Evolutionary conservation across 306 rosid genomes (phyloP).

Genomic region (Crataegus laevigata): DNA sequence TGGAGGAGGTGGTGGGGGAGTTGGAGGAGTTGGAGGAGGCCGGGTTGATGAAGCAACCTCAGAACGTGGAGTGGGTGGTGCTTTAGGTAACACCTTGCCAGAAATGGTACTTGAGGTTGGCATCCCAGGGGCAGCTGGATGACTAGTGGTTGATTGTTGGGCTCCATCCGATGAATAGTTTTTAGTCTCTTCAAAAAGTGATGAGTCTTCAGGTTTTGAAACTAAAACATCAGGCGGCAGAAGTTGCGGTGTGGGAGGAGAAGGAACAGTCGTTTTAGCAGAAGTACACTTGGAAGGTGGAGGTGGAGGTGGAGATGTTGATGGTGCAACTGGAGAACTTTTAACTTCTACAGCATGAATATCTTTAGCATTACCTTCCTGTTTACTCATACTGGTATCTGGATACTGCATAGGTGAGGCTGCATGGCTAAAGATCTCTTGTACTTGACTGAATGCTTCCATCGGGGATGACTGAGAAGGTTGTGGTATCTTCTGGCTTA

Average conservation of each 20-base stretch:
- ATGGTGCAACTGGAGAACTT: slow-evolving; percentile 31
- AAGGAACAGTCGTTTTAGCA: slow-evolving; percentile 22
- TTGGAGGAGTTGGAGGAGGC: slow-evolving; percentile 34
- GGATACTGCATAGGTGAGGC: background rate
- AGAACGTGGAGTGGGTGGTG: background rate
- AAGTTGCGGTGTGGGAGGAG: slow-evolving; percentile 24
- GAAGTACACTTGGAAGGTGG: slow-evolving; percentile 11
- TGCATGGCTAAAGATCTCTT: slow-evolving; percentile 7
- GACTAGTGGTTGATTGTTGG: slow-evolving; percentile 26
- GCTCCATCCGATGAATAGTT: slow-evolving; percentile 27
- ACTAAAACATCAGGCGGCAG: slow-evolving; percentile 14
- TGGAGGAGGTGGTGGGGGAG: slow-evolving; percentile 30
- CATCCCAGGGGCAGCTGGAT: slow-evolving; percentile 16
- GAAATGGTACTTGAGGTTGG: slow-evolving; percentile 20
- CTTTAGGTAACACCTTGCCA: slow-evolving; percentile 13
- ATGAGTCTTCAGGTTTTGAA: slow-evolving; percentile 18
- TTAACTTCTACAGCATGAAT: slow-evolving; percentile 21
- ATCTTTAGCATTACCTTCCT: slow-evolving; percentile 3
- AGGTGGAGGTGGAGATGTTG: slow-evolving; percentile 34
- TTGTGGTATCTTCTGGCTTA: slow-evolving; percentile 14
- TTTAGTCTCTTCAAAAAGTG: slow-evolving; percentile 16
- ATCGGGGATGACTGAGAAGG: slow-evolving; percentile 21
- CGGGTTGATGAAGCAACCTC: slow-evolving; percentile 13
- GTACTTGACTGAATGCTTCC: slow-evolving; percentile 9
- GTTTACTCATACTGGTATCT: background rate